Percentiles rank a stretch among this genome's conserved stretches.
These are phyloP conservation scores for Begonia masoniana DNA, from an alignment of 306 rosid species.

Conservation along the genomic window DNA sequence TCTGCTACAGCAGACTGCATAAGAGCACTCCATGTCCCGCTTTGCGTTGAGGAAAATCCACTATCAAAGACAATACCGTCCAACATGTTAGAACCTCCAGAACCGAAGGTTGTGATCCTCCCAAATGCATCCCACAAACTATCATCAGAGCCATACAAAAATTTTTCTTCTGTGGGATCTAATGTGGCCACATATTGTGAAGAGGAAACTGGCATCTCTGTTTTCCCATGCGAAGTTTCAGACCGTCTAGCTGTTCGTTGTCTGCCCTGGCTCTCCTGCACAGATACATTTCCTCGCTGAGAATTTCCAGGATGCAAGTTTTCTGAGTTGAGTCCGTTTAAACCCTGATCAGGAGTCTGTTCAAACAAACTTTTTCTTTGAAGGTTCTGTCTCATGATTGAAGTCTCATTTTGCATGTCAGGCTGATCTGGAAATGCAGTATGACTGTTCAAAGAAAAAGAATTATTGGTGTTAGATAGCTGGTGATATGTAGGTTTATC, in stretches of 20 bases:
- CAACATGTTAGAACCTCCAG: constrained; percentile 36
- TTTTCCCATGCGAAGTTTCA: constrained; percentile 53
- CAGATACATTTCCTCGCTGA: constrained; percentile 43
- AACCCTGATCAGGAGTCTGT: constrained; percentile 38
- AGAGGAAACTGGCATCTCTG: constrained; percentile 35
- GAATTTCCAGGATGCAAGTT: constrained; percentile 48
- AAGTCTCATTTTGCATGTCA: constrained; percentile 43
- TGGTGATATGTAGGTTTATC: constrained; percentile 55
- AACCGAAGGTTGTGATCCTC: constrained; percentile 22
- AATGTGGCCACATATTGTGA: constrained; percentile 62
- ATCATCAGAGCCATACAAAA: constrained; percentile 93
- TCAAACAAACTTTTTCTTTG: constrained; percentile 47
- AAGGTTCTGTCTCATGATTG: constrained; percentile 46
- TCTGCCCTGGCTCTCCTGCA: constrained; percentile 53
- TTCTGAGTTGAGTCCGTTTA: constrained; percentile 47
- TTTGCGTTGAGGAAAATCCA: constrained; percentile 64
- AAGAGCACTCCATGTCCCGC: constrained; percentile 99
- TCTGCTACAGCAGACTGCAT: constrained; percentile 99
- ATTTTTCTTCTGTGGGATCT: constrained; percentile 95
- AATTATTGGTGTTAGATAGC: constrained; percentile 30
- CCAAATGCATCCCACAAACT: constrained; percentile 80
- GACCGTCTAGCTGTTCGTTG: constrained; percentile 45
- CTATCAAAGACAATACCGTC: constrained; percentile 41
- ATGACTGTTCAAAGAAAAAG: constrained; percentile 47
- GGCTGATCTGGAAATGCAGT: constrained; percentile 44